Evolutionary conservation across 2,329 filamentous ascomycete genomes (phyloP).

Genomic region (Aspergillus quadrilineatus): DNA sequence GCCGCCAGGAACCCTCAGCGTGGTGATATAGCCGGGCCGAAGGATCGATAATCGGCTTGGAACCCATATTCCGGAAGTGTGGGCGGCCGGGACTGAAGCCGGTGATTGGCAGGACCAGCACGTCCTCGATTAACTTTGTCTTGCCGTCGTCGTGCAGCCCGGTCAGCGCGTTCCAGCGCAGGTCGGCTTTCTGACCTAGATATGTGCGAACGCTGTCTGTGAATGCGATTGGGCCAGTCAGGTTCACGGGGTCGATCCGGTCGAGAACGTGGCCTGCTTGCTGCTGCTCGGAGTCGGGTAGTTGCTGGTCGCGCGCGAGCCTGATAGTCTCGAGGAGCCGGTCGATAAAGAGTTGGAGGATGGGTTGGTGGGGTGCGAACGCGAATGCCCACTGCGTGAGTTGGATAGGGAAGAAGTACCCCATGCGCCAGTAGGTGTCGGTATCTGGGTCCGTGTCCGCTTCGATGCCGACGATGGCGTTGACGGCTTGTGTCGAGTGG

Average conservation of each 20-base stretch:
- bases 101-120: slow-evolving; percentile 36
- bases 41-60: slow-evolving; percentile 29
- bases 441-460: slow-evolving; percentile 28
- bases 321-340: slow-evolving; percentile 17
- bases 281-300: slow-evolving; percentile 8
- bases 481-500: slow-evolving; percentile 21
- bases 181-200: slow-evolving; percentile 22
- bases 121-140: slow-evolving; percentile 32
- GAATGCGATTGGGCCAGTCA: slow-evolving; percentile 35
- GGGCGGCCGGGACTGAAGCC: slow-evolving; percentile 34
- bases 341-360: slow-evolving; percentile 30
- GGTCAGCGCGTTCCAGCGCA: slow-evolving; percentile 34
- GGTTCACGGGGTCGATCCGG: slow-evolving; percentile 27
- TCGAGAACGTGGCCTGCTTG: slow-evolving; percentile 18
- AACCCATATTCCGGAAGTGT: slow-evolving; percentile 33
- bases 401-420: slow-evolving; percentile 34
- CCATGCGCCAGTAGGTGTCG: slow-evolving; percentile 36
- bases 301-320: not conserved
- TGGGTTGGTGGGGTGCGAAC: slow-evolving; percentile 26
- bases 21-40: slow-evolving; percentile 30
- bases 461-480: slow-evolving; percentile 33
- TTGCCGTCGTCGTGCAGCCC: slow-evolving; percentile 29
- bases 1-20: slow-evolving; percentile 34
- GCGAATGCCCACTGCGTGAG: slow-evolving; percentile 36
- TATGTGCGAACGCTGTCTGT: slow-evolving; percentile 27